Conservation (phyloP, 306 rosid species). For the Malus fusca region DNA sequence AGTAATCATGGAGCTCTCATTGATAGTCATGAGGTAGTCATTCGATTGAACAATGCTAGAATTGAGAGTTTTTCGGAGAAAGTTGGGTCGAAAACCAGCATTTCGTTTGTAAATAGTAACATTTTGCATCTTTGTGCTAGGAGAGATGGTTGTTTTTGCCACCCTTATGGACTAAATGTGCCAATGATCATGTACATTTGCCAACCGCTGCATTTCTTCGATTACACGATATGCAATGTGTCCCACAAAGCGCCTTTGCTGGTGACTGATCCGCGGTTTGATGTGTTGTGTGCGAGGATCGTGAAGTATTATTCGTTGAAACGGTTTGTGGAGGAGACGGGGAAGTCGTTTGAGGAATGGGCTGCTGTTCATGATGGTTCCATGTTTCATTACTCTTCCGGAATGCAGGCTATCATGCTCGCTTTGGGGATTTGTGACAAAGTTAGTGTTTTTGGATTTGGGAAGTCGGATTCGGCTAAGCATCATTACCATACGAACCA, state of each 20-base stretch:
- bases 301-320: constrained; percentile 93
- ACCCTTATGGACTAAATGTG: constrained; percentile 68
- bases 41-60: constrained; percentile 81
- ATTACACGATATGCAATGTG: constrained; percentile 59
- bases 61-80: constrained; percentile 37
- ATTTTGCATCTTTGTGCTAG: constrained; percentile 84
- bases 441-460: constrained; percentile 83
- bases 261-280: constrained; percentile 82
- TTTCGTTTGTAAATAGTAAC: constrained; percentile 87
- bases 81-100: constrained; percentile 76
- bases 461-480: constrained; percentile 64
- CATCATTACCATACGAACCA: constrained; percentile 95
- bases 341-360: constrained; percentile 70
- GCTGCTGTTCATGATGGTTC: constrained; percentile 62
- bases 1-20: constrained; percentile 48
- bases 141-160: constrained; percentile 76
- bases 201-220: constrained; percentile 86
- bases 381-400: constrained; percentile 85
- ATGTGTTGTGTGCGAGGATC: constrained; percentile 58
- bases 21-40: constrained; percentile 73
- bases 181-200: constrained; percentile 86
- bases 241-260: constrained; percentile 68
- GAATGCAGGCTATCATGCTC: constrained; percentile 91
- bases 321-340: constrained; percentile 57
- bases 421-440: constrained; percentile 85